Evolutionary conservation across 164 flowering plant genomes (phyloP).

Genomic region (Houttuynia cordata): DNA sequence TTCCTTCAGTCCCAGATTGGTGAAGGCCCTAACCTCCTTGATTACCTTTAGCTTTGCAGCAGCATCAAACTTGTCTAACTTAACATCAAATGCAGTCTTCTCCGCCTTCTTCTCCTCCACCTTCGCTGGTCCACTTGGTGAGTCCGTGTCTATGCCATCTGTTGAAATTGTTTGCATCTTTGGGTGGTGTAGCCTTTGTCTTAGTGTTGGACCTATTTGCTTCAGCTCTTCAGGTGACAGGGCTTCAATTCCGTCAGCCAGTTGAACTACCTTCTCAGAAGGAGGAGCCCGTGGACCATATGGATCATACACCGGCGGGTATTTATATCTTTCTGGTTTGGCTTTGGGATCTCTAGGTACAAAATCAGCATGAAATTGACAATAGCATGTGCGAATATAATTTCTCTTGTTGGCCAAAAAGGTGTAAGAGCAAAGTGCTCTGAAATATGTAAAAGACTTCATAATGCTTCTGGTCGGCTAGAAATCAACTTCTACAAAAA

Average conservation of each 20-base stretch:
- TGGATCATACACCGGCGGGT: conserved; percentile 64
- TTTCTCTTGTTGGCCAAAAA: conserved; percentile 12
- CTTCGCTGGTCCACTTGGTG: conserved; percentile 28
- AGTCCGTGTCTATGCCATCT: conserved; percentile 51
- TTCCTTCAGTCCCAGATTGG: conserved; percentile 68
- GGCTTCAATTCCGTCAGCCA: conserved; percentile 66
- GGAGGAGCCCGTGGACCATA: conserved; percentile 82
- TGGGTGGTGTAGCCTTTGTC: conserved; percentile 41
- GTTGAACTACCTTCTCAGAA: conserved; percentile 52
- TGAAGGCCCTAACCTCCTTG: conserved; percentile 74
- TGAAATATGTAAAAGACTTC: conserved; percentile 28
- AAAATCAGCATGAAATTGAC: conserved; percentile 49
- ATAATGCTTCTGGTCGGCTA: conserved; percentile 21
- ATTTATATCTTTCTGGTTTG: conserved; percentile 59
- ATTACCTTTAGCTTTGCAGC: conserved; percentile 79
- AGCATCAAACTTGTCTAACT: conserved; percentile 75
- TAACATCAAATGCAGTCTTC: conserved; percentile 77
- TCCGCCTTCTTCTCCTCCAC: conserved; percentile 57
- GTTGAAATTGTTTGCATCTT: conserved; percentile 40
- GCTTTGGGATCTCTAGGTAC: conserved; percentile 57
- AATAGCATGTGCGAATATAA: conserved; percentile 22
- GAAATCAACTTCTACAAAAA: background rate
- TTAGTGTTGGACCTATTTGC: conserved; percentile 47
- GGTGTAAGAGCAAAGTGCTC: conserved; percentile 16
- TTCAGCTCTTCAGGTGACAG: conserved; percentile 54